A percentile compares a stretch with the other conserved stretches of the same genome.
Conservation (phyloP, 2,329 filamentous ascomycete species). For the Phialocephala sp. region DNA sequence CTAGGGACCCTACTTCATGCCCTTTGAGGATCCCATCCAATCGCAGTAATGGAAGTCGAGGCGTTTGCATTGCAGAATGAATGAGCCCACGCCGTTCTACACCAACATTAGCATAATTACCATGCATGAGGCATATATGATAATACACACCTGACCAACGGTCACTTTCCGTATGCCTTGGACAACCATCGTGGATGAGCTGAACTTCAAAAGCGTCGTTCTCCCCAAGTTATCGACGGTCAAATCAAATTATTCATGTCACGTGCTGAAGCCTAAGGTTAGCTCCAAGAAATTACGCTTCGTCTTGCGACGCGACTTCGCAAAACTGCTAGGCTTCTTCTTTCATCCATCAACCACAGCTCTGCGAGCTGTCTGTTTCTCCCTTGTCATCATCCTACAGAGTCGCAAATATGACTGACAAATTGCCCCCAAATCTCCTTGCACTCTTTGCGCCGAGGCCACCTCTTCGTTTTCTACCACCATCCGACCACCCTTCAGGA, state of each 20-base stretch:
- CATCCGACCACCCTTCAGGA: slow-evolving; percentile 81
- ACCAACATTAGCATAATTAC: slow-evolving; percentile 26
- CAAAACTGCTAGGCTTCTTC: slow-evolving; percentile 16
- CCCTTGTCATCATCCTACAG: slow-evolving; percentile 7
- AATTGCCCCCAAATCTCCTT: slow-evolving; percentile 89
- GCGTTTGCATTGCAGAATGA: slow-evolving; percentile 96
- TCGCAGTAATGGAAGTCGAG: slow-evolving; percentile 98
- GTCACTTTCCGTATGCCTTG: slow-evolving; percentile 59
- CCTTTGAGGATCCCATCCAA: slow-evolving; percentile 88
- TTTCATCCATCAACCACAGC: slow-evolving; percentile 26
- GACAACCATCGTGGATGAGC: slow-evolving; percentile 53
- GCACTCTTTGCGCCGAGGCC: slow-evolving; percentile 95
- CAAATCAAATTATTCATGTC: slow-evolving; percentile 13
- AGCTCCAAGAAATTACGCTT: not conserved
- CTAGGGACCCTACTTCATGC: slow-evolving; percentile 80
- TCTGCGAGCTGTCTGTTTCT: slow-evolving; percentile 22
- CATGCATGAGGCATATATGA: not conserved
- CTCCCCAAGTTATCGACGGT: not conserved
- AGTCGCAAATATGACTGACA: slow-evolving; percentile 80
- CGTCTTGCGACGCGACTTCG: not conserved
- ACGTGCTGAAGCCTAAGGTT: slow-evolving; percentile 17
- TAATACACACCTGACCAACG: slow-evolving; percentile 55
- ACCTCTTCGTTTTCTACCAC: slow-evolving; percentile 86
- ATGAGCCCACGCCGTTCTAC: slow-evolving; percentile 95
- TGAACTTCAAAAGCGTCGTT: slow-evolving; percentile 4